Conservation (phyloP, 2,329 filamentous ascomycete genomes). For the Aureobasidium sp. region DNA sequence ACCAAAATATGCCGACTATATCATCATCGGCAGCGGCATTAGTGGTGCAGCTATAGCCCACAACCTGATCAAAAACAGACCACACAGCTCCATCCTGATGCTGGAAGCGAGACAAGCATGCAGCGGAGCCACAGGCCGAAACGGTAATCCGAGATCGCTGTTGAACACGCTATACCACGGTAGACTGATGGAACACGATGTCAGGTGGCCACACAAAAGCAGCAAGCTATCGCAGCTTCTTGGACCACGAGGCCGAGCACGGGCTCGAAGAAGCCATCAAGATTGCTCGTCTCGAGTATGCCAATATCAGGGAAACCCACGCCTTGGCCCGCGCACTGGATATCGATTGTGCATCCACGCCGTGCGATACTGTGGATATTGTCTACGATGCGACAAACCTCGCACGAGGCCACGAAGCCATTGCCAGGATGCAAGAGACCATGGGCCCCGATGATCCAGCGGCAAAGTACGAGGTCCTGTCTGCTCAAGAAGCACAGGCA, state of each 20-base stretch:
- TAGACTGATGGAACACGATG: neutral
- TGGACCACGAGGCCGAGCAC: slow-evolving; percentile 36
- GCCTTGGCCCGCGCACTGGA: slow-evolving; percentile 40
- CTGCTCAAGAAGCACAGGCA: slow-evolving; percentile 33
- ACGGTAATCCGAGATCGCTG: too few species aligned
- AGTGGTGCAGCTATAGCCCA: slow-evolving; percentile 31
- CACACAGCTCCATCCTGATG: slow-evolving; percentile 25
- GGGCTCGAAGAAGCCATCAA: slow-evolving; percentile 41
- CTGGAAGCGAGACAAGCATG: slow-evolving; percentile 32
- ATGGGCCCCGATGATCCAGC: slow-evolving; percentile 37
- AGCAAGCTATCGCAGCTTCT: slow-evolving; percentile 44
- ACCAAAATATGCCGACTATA: slow-evolving; percentile 25
- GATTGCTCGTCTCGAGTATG: slow-evolving; percentile 33
- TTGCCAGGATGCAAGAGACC: slow-evolving; percentile 37
- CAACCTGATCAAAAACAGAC: slow-evolving; percentile 24
- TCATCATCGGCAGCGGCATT: slow-evolving; percentile 34
- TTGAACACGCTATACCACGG: too few species aligned
- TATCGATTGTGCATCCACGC: slow-evolving; percentile 42
- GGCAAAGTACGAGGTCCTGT: slow-evolving; percentile 38
- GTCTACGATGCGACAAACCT: slow-evolving; percentile 44
- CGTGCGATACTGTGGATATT: slow-evolving; percentile 49
- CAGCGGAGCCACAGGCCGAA: slow-evolving; percentile 34
- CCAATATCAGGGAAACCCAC: slow-evolving; percentile 46
- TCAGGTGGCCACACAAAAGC: slow-evolving; percentile 41
- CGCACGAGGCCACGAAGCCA: slow-evolving; percentile 29